phyloP scores from a whole-genome alignment of 2,329 filamentous ascomycete species.

The Curvularia verruculosa region DNA sequence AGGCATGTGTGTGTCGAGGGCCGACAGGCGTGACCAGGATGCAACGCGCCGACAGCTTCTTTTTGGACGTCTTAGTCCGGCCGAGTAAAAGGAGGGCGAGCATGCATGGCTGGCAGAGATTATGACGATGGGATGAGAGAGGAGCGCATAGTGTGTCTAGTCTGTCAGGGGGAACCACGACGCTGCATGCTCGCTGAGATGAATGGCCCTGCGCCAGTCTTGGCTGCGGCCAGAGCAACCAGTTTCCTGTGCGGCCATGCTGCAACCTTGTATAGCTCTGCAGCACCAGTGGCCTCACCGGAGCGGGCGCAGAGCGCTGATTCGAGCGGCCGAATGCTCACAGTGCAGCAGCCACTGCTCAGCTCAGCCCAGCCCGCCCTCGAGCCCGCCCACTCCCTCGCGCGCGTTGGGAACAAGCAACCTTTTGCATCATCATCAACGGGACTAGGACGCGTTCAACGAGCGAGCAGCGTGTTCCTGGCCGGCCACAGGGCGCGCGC shows the following conservation, averaged over 20 bases:
- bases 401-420: conserved; percentile 15
- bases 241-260: conserved; percentile 33
- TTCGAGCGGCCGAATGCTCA: conserved; percentile 39
- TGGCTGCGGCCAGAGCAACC: conserved; percentile 39
- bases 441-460: conserved; percentile 35
- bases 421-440: conserved; percentile 2
- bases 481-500: conserved; percentile 33
- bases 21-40: conserved; percentile 21
- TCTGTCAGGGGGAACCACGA: conserved; percentile 29
- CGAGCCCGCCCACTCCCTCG: neutral
- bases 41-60: conserved; percentile 16
- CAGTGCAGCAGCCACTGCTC: conserved; percentile 18
- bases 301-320: conserved; percentile 30
- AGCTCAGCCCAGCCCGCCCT: conserved; percentile 17
- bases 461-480: conserved; percentile 40
- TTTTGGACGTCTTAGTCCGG: conserved; percentile 26
- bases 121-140: conserved; percentile 35
- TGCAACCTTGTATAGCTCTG: conserved; percentile 43
- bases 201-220: conserved; percentile 16
- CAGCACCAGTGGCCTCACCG: conserved; percentile 47
- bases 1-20: conserved; percentile 5
- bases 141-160: conserved; percentile 1
- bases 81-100: conserved; percentile 39
- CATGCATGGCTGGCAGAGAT: conserved; percentile 18
- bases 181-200: conserved; percentile 8